phyloP scores from a whole-genome alignment of 2,329 filamentous ascomycete genomes.

The Aspergillus pseudoviridinutans region DNA sequence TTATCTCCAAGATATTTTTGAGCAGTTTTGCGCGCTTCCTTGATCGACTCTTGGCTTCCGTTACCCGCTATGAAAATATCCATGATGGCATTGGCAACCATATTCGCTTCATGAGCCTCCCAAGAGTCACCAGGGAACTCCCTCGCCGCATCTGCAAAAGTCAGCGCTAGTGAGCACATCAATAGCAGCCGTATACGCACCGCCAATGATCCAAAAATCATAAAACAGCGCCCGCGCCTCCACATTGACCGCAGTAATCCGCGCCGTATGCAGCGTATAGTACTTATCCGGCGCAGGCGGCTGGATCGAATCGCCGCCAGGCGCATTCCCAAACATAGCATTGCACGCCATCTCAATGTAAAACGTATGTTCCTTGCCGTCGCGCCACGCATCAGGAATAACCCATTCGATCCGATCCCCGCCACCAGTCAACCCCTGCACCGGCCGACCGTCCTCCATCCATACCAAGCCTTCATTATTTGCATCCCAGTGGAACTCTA shows the following conservation, averaged over 20 bases:
- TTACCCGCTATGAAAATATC: constrained; percentile 80
- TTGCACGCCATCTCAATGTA: constrained; percentile 99
- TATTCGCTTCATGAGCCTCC: constrained; percentile 81
- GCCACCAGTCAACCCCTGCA: constrained; percentile 87
- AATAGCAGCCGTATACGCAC: constrained; percentile 20
- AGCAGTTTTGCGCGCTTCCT: constrained; percentile 76
- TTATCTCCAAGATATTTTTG: constrained; percentile 75
- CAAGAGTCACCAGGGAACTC: constrained; percentile 87
- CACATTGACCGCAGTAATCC: constrained; percentile 85
- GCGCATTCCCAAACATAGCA: constrained; percentile 93
- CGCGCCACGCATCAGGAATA: constrained; percentile 72
- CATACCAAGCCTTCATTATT: constrained; percentile 94
- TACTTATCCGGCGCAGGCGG: constrained; percentile 82
- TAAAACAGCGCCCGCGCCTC: constrained; percentile 78
- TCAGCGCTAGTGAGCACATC: not conserved
- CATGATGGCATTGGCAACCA: constrained; percentile 83
- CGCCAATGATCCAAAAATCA: constrained; percentile 89
- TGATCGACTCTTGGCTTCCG: constrained; percentile 67
- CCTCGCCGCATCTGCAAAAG: constrained; percentile 68
- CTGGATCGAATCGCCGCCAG: constrained; percentile 79
- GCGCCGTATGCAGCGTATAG: constrained; percentile 70
- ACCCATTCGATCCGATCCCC: constrained; percentile 91
- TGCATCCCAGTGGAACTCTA: constrained; percentile 97
- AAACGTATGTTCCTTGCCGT: constrained; percentile 81
- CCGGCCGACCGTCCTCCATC: constrained; percentile 80